A percentile compares a stretch with the other conserved stretches of the same genome.
phyloP scores from a whole-genome alignment of 2,329 filamentous ascomycete genomes.

The Cladosporium colombiae region DNA sequence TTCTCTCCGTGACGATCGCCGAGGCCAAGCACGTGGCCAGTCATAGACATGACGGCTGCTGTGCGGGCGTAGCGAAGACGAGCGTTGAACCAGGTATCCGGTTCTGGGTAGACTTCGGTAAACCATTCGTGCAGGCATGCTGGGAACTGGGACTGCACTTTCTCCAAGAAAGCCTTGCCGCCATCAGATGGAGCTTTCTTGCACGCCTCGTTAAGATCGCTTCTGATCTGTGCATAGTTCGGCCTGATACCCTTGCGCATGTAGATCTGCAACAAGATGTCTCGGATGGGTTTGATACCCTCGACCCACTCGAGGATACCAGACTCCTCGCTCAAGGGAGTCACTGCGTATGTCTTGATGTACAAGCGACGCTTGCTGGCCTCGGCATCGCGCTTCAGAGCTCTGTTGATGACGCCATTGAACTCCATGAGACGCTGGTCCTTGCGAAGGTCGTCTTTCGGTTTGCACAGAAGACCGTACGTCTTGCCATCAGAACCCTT shows the following conservation, averaged over 20 bases:
- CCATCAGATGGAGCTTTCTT: slow-evolving; percentile 56
- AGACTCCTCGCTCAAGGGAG: slow-evolving; percentile 94
- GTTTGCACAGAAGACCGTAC: slow-evolving; percentile 93
- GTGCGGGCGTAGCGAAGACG: slow-evolving; percentile 88
- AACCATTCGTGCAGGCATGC: slow-evolving; percentile 93
- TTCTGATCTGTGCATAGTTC: slow-evolving; percentile 67
- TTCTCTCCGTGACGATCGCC: slow-evolving; percentile 98
- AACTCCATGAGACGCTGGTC: slow-evolving; percentile 99
- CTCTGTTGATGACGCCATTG: slow-evolving; percentile 95
- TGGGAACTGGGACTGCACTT: slow-evolving; percentile 67
- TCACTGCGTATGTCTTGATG: slow-evolving; percentile 96
- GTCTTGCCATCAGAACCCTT: slow-evolving; percentile 83
- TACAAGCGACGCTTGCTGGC: slow-evolving; percentile 87
- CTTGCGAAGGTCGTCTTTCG: slow-evolving; percentile 95
- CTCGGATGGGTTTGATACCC: slow-evolving; percentile 88
- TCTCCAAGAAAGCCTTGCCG: slow-evolving; percentile 69
- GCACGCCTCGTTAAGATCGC: slow-evolving; percentile 66
- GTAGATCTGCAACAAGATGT: slow-evolving; percentile 81
- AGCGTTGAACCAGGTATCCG: slow-evolving; percentile 87
- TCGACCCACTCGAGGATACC: slow-evolving; percentile 99
- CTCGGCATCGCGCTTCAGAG: slow-evolving; percentile 87
- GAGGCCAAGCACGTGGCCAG: slow-evolving; percentile 87
- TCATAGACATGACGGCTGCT: slow-evolving; percentile 99
- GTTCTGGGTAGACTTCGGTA: slow-evolving; percentile 89
- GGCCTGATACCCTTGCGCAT: slow-evolving; percentile 67